Conservation (phyloP, 495 filamentous ascomycete species). For the Trichocladium antarcticum region DNA sequence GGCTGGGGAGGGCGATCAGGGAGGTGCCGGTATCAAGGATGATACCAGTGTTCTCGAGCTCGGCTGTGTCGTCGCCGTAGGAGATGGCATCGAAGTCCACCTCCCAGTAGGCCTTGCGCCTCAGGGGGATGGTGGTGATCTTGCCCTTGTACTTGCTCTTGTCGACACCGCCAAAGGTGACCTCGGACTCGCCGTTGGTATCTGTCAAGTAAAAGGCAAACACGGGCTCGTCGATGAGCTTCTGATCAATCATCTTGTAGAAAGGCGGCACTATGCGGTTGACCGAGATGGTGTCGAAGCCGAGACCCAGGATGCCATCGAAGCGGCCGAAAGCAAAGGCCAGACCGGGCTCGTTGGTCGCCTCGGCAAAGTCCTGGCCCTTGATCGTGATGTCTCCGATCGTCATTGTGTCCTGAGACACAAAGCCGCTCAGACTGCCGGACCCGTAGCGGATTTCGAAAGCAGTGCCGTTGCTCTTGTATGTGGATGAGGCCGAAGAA, state of each 20-base stretch:
- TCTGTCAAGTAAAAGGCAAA: conserved; percentile 91
- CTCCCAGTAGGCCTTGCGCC: conserved; percentile 99
- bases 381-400: conserved; percentile 86
- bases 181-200: conserved; percentile 70
- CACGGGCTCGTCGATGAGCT: conserved; percentile 77
- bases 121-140: conserved; percentile 81
- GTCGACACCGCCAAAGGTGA: conserved; percentile 85
- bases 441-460: conserved; percentile 97
- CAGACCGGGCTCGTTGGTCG: conserved; percentile 84
- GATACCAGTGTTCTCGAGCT: conserved; percentile 85
- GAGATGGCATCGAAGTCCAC: conserved; percentile 87
- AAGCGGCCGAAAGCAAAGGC: conserved; percentile 98
- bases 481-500: conserved; percentile 78
- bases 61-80: conserved; percentile 71
- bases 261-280: conserved; percentile 91
- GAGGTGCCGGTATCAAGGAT: conserved; percentile 99
- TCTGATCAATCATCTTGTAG: conserved; percentile 88
- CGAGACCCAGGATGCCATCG: conserved; percentile 94
- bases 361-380: conserved; percentile 89
- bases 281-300: conserved; percentile 90
- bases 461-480: conserved; percentile 79
- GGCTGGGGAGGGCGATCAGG: conserved; percentile 85
- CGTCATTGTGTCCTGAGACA: conserved; percentile 71
- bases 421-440: conserved; percentile 85
- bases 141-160: conserved; percentile 78